phyloP scores from a whole-genome alignment of 768 basidiomycete species.

The Sistotremastrum niveocremeum region DNA sequence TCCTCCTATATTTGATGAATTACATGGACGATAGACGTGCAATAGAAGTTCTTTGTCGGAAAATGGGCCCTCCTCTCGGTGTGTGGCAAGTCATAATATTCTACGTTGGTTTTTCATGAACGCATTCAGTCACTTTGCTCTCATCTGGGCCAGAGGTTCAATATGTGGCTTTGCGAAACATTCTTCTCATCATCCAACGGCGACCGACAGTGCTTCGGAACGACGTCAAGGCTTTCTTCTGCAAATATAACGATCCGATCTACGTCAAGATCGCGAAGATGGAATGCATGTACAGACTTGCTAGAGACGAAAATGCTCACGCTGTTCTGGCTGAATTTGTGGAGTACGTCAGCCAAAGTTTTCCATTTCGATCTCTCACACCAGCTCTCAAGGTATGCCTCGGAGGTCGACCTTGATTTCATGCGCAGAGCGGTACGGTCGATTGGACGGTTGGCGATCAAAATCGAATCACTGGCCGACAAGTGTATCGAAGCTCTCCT shows the following conservation, averaged over 20 bases:
- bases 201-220: conserved; percentile 86
- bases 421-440: conserved; percentile 96
- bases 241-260: conserved; percentile 99
- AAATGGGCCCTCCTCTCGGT: conserved; percentile 98
- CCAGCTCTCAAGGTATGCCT: conserved; percentile 59
- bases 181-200: conserved; percentile 92
- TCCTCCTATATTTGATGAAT: conserved; percentile 93
- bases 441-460: conserved; percentile 96
- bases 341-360: conserved; percentile 43
- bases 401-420: conserved; percentile 96
- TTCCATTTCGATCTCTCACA: not conserved
- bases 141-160: conserved; percentile 98
- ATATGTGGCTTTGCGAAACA: conserved; percentile 94
- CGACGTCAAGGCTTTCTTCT: conserved; percentile 98
- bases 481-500: conserved; percentile 81
- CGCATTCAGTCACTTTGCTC: conserved; percentile 64
- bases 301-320: conserved; percentile 83
- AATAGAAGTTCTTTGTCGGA: conserved; percentile 85
- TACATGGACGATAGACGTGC: conserved; percentile 87
- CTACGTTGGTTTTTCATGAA: conserved; percentile 1
- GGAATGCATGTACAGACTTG: conserved; percentile 97
- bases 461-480: conserved; percentile 82
- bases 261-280: conserved; percentile 97
- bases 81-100: conserved; percentile 3
- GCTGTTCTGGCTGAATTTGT: conserved; percentile 91